Evolutionary conservation across 1,139 yeast species (phyloP).

Genomic region (Debaryomyces fabryi): DNA sequence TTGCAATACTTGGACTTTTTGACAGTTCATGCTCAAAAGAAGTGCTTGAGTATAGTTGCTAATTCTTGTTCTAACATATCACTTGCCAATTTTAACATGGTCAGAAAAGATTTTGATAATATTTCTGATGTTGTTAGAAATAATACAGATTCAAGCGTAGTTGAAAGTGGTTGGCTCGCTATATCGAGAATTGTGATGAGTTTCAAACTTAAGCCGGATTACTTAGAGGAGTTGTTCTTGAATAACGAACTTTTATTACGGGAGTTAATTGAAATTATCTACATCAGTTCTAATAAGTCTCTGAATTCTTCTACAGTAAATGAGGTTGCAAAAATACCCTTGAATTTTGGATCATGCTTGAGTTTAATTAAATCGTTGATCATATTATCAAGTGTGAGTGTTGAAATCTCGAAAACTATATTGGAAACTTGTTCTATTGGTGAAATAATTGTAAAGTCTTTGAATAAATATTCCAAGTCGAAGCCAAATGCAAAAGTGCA

Average conservation of each 20-base stretch:
- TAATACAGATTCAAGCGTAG: slow-evolving; percentile 62
- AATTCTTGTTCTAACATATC: slow-evolving; percentile 65
- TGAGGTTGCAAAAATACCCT: slow-evolving; percentile 23
- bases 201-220: slow-evolving; percentile 47
- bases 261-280: slow-evolving; percentile 31
- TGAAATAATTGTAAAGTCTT: slow-evolving; percentile 43
- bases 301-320: slow-evolving; percentile 19
- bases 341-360: slow-evolving; percentile 36
- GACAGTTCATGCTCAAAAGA: slow-evolving; percentile 86
- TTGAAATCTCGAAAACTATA: slow-evolving; percentile 43
- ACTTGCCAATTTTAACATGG: slow-evolving; percentile 43
- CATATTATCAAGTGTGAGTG: slow-evolving; percentile 39
- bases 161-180: slow-evolving; percentile 70
- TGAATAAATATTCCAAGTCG: slow-evolving; percentile 40
- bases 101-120: slow-evolving; percentile 61
- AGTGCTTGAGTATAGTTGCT: slow-evolving; percentile 76
- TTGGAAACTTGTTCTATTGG: slow-evolving; percentile 46
- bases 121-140: slow-evolving; percentile 64
- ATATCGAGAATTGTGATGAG: slow-evolving; percentile 63
- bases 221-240: slow-evolving; percentile 50
- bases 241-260: slow-evolving; percentile 28
- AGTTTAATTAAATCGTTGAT: slow-evolving; percentile 48
- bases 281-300: slow-evolving; percentile 33
- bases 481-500: slow-evolving; percentile 10
- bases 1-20: slow-evolving; percentile 83